These are phyloP conservation scores for Beauveria sp. DNA, from an alignment of 2,329 filamentous ascomycete species.

Conservation along the genomic window DNA sequence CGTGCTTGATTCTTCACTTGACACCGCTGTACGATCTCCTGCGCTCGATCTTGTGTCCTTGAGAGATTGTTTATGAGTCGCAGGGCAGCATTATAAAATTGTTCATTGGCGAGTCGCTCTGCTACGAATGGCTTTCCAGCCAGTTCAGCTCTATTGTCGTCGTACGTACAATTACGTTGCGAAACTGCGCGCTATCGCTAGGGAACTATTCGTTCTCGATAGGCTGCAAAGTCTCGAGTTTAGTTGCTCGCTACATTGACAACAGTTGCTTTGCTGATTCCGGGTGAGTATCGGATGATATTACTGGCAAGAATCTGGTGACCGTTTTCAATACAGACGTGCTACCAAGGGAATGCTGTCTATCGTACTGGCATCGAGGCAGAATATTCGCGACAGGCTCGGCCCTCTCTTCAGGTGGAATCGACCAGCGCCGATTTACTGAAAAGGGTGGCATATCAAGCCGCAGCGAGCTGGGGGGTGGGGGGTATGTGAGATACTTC, in stretches of 20 bases:
- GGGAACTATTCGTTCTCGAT: no score
- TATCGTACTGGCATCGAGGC: not conserved
- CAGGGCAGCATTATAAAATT: not conserved
- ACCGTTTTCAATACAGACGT: no score
- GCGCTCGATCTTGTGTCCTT: not conserved
- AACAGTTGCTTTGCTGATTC: no score
- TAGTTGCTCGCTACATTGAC: no score
- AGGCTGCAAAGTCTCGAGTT: no score
- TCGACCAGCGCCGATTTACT: not conserved
- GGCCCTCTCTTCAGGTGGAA: not conserved
- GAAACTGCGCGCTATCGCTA: not conserved
- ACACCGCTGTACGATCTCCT: not conserved
- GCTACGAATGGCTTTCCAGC: not conserved
- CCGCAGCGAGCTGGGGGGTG: not conserved
- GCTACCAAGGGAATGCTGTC: no score
- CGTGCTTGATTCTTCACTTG: not conserved
- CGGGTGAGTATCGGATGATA: no score
- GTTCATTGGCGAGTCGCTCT: not conserved
- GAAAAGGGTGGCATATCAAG: not conserved
- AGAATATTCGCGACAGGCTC: not conserved
- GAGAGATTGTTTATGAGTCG: not conserved
- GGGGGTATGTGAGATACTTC: no score
- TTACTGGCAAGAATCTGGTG: no score
- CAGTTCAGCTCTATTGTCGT: not conserved
- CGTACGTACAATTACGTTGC: not conserved